Base-by-base conservation (phyloP, 176 grass and related monocot species). In the Oryza australiensis region DNA sequence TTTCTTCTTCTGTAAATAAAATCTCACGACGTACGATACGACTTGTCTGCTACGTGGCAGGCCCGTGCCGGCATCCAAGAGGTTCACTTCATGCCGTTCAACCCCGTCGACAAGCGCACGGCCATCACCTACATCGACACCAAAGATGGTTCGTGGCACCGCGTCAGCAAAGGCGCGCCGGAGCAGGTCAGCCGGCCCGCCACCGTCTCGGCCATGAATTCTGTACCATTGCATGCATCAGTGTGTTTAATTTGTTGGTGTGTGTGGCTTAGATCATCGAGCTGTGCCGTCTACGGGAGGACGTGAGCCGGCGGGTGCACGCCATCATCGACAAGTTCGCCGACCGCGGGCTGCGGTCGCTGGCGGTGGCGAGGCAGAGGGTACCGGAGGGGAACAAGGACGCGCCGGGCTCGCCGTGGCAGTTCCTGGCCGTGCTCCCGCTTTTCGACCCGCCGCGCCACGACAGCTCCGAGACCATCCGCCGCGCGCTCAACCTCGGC, bases 21-120 rank as follows among this genome's bases (percentile, higher is more conserved):
- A 45, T 45, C 45, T 48, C 45, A 15, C 45, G 49, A 7, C 48
- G 33, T 3, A 49, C 46, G 48, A 55, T 3, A 49, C 46, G 48
- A 55, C 5, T 1, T 22, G 2, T 60, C 55, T 24, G 22, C 2
- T 10, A 40, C 38, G 38, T 60, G 51, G 1, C 51, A 96, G 91
- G 91, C 94, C 7, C 81, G 87, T 13, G 91, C 87, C 4, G 89
- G 79, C 38, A 97, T 97, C 51, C 75, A 94, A 32, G 94, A 97
- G 81, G 79, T 94, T 18, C 94, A 97, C 82, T 97, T 97, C 82
- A 81, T 97, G 71, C 94, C 94, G 0, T 97, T 94, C 87, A 97
- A 97, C 81, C 94, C 94, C 0, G 94, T 97, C 0, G 94, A 94
- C 63, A 97, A 97, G 85, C 91, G 94, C 70, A 97, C 91, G 0